Conservation (phyloP, 78 protist genomes). For the Pigoraptor vietnamica region DNA sequence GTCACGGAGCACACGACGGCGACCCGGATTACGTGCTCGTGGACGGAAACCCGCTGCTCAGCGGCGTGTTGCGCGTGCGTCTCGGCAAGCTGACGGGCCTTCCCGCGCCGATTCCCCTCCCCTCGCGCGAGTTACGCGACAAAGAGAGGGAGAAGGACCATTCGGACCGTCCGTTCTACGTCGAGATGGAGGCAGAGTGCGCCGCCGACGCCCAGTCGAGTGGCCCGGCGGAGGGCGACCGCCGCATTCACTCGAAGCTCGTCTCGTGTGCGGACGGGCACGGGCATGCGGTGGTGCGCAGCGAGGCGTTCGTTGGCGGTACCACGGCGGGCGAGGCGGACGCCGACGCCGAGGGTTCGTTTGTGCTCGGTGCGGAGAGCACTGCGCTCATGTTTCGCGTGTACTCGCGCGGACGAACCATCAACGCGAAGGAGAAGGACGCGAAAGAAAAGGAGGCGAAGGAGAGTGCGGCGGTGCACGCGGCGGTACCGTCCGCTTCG, state of each 20-base stretch:
- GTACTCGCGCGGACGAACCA: neutral
- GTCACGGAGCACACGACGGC: neutral
- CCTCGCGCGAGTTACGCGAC: neutral
- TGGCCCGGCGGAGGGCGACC: too few species aligned
- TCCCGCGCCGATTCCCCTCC: neutral
- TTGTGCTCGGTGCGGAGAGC: neutral
- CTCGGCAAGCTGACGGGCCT: neutral
- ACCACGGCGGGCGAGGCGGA: neutral
- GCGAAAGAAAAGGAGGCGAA: too few species aligned
- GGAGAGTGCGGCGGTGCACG: neutral
- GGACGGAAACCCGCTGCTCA: neutral
- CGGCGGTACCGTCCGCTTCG: neutral
- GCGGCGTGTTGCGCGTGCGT: neutral
- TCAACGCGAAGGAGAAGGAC: too few species aligned
- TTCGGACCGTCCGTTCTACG: neutral
- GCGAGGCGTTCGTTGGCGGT: neutral
- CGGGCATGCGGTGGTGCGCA: neutral
- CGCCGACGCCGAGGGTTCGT: neutral
- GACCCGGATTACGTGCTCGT: neutral
- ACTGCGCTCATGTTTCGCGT: neutral
- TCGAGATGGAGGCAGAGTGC: neutral
- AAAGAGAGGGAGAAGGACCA: neutral
- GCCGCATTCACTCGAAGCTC: neutral
- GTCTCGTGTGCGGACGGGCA: neutral
- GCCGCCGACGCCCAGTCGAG: neutral